Percentiles rank a stretch among this genome's conserved stretches.
These are phyloP conservation scores for Pisolithus thermaeus DNA, from an alignment of 1,284 basidiomycete species.

Conservation along the genomic window DNA sequence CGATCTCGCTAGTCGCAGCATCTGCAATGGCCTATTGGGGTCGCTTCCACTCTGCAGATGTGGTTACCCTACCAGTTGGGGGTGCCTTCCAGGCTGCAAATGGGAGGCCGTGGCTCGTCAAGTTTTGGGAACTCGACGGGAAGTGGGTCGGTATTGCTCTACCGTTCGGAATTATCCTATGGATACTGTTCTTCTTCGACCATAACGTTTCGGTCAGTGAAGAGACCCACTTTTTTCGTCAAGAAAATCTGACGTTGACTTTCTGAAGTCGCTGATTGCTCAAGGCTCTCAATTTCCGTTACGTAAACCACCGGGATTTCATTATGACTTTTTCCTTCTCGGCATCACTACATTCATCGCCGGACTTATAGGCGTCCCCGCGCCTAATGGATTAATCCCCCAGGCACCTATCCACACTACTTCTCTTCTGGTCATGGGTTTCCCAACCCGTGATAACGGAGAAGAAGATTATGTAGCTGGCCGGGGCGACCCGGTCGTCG, in stretches of 20 bases:
- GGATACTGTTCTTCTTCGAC: constrained; percentile 74
- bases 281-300: constrained; percentile 90
- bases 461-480: constrained; percentile 18
- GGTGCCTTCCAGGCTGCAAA: constrained; percentile 70
- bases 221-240: background rate
- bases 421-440: constrained; percentile 75
- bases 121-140: constrained; percentile 85
- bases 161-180: constrained; percentile 66
- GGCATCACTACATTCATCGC: constrained; percentile 91
- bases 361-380: constrained; percentile 86
- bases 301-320: constrained; percentile 89
- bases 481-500: background rate
- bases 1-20: constrained; percentile 69
- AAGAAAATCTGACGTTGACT: background rate
- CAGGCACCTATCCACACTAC: constrained; percentile 95
- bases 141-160: constrained; percentile 87
- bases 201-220: constrained; percentile 75
- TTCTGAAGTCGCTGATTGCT: constrained; percentile 76
- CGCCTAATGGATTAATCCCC: constrained; percentile 93
- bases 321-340: constrained; percentile 85
- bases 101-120: constrained; percentile 79
- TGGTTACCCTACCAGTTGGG: constrained; percentile 63
- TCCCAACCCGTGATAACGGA: constrained; percentile 35
- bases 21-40: constrained; percentile 86
- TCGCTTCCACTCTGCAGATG: constrained; percentile 58